Base-by-base conservation (phyloP, 2,329 filamentous ascomycete species). In the Pseudocercospora vitis region DNA sequence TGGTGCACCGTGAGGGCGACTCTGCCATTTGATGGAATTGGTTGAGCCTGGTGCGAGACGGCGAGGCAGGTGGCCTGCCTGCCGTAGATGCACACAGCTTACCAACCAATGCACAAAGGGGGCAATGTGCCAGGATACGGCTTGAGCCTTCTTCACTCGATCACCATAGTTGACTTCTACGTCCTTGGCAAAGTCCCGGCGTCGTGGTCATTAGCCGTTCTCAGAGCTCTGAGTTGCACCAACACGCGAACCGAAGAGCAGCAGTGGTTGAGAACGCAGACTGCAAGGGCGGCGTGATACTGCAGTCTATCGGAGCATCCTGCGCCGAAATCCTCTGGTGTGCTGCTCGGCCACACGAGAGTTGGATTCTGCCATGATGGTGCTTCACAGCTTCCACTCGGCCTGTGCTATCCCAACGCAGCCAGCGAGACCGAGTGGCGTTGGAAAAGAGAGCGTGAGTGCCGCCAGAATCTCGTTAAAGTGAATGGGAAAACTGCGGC, bases 261-360 rank as follows among this genome's bases (percentile, higher is more conserved):
- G n/a, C n/a, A 24, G 24, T 21, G 21, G 37, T 21, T 24, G 37
- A 24, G 21, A 29, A 40, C 23, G 35, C 37, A 26, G 19, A 7
- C 37, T 42, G 37, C 37, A 42, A 42, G 37, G 37, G 37, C 37
- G 24, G 37, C 12, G 37, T 21, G 14, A 42, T 21, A 21, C 37
- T 23, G 37, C 9, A 21, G 18, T 11, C 23, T 19, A 35, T 14
- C 18, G 21, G 3, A 42, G 5, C 19, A 21, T 21, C n/a, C n/a
- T n/a, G n/a, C n/a, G 19, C 21, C 18, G 18, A 7, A 42, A 24
- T n/a, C 7, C 16, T 21, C 21, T 26, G 18, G 37, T 42, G 37
- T 40, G n/a, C 37, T 7, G 16, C 19, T 23, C 23, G 37, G 37
- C 37, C 12, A 11, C 11, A 29, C 6, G 26, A 6, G 26, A 29